Evolutionary conservation across 306 rosid genomes (phyloP), one percentile per base, ranked within the genome.

Genomic region (Erythrophleum fordii): DNA sequence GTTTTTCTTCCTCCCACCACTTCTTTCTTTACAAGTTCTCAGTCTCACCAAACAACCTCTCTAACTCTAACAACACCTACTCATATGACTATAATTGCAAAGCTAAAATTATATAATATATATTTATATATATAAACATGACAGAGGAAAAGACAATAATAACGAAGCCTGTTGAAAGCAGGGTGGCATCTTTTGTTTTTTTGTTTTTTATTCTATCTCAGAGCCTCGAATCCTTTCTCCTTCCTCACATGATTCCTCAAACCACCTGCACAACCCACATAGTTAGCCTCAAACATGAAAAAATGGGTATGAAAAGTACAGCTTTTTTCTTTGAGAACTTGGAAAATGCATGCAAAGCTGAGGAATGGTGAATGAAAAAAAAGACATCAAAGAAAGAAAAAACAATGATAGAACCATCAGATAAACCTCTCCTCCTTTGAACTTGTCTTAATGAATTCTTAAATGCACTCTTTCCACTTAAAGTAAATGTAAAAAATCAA

Each of bases 201-300:
- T 13, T 55, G n/a, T 60, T 13, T 60, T 28, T 60, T 39, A 11
- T 61, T 14, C 16, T 86, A 88, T 87, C 93, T 84, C 80, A 80
- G 22, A 45, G 87, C 88, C 80, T 79, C 87, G 64, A 89, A 88
- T 29, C 91, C 95, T 83, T 59, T 79, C 72, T 79, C 91, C 90
- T 80, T 84, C 87, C 88, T 89, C 95, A 91, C 95, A 85, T 87
- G 92, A 88, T 91, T 89, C 84, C 82, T 87, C 93, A 89, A 41
- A 35, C 17, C 87, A 83, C 87, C 97, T 93, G 97, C 91, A 91
- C 69, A 84, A 64, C 11, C 84, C 87, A 85, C 77, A 83, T 77
- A 79, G 79, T 77, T 17, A 80, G 82, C 80, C 85, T 84, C 84
- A 78, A 76, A 23, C 89, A 78, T 75, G 52, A 29, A 82, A 81